Base-by-base conservation (phyloP, 441 rosid species). In the Gossypium schwendimanii region DNA sequence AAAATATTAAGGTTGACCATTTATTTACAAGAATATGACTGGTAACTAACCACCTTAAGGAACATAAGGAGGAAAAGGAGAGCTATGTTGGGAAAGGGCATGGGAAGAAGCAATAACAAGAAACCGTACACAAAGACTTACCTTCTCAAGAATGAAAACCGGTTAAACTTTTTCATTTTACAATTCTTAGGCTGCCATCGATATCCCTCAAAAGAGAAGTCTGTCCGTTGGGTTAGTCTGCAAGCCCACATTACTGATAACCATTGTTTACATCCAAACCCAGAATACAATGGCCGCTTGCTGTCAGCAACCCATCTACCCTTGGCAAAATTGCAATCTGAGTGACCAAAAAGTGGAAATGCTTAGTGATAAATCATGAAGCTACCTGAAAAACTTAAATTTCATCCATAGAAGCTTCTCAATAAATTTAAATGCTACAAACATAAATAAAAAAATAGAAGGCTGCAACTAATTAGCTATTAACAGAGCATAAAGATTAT, bases 211-310 rank as follows among this genome's bases (percentile, higher is more conserved):
- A 81, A 93, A 0, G 94, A 86, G 75, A 91, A 93, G 69, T 89
- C 97, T 0, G 86, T 83, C 10, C 96, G 81, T 26, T 86, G 85
- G 36, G 87, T 91, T 31, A 87, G 70, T 80, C 96, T 84, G 80
- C 98, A 91, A 0, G 98, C 85, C 98, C 98, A 93, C 97, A 91
- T 91, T 78, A 75, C 85, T 44, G 98, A 93, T 75, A 93, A 72
- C 98, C 97, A 93, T 47, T 82, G 90, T 73, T 93, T 87, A 81
- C 98, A 93, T 76, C 80, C 84, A 76, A 74, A 74, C 54, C 97
- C 96, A 23, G 96, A 85, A 78, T 93, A 93, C 57, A 91, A 82
- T 5, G 96, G 98, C 66, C 86, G 68, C 63, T 79, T 79, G 70
- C 69, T 76, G 77, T 89, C 94, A 65, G 81, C 75, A 61, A 89